Conservation (phyloP, 129 eudicot species). For the Flaveria bidentis region DNA sequence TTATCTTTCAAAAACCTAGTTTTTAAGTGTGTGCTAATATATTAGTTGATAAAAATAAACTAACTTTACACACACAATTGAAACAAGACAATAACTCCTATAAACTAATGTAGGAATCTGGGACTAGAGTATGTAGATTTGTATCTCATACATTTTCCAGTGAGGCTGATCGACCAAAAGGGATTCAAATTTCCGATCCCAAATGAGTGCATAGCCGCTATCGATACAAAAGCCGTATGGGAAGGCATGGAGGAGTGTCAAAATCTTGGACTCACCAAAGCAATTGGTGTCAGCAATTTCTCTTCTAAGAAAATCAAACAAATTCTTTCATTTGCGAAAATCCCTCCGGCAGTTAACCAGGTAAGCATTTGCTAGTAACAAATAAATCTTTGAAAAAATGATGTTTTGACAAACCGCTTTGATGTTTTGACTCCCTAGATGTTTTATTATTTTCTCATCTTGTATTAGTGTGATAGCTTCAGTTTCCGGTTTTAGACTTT, state of each 20-base stretch:
- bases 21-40: no score
- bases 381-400: no score
- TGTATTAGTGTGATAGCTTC: no score
- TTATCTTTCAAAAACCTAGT: no score
- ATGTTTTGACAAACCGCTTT: no score
- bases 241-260: constrained; percentile 19
- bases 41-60: no score
- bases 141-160: constrained; percentile 22
- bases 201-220: constrained; percentile 2
- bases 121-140: constrained; percentile 23
- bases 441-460: no score
- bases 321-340: constrained; percentile 12
- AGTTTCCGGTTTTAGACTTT: no score
- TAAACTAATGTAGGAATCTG: constrained; percentile 1
- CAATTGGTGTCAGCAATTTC: constrained; percentile 17
- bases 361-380: neutral
- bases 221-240: neutral
- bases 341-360: neutral
- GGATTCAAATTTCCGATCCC: neutral
- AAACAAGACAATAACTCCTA: no score
- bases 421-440: no score
- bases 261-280: constrained; percentile 16
- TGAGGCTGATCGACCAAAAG: neutral
- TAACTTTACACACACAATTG: no score
- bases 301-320: neutral